Base-by-base conservation (phyloP, 2,329 filamentous ascomycete species). In the Colletotrichum godetiae region DNA sequence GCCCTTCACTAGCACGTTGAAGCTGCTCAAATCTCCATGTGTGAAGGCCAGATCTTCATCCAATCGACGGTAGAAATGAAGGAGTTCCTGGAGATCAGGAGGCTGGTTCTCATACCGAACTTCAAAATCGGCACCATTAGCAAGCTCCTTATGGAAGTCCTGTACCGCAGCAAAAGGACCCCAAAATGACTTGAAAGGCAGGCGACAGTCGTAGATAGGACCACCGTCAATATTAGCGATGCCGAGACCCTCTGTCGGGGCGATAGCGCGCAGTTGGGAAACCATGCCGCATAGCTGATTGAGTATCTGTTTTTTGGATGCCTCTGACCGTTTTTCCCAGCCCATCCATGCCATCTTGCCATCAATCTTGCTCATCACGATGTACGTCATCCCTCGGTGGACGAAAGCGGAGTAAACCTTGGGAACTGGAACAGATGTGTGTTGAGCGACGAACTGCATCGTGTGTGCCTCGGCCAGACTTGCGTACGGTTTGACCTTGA, bases 341-440 rank as follows among this genome's bases (percentile, higher is more conserved):
- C 68, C 63, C 19, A 22, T 11, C 7, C 42, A 56, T 29, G 71
- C 67, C 58, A 71, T 69, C 11, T 74, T 24, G 2, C 84, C 82
- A 4, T 78, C 62, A 33, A 85, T 80, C 55, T 79, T 67, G 37
- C 81, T 77, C 84, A 87, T 88, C 2, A 86, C 77, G 67, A 87
- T 85, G 73, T 86, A 87, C 0, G 81, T 76, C 13, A 72, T 67
- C 24, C 78, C 79, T 29, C 80, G 77, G 68, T 81, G 78, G 2
- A 76, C 64, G 71, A 86, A 87, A 13, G 84, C 80, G 73, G 78
- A 84, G 73, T 85, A 79, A 1, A 87, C 79, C 29, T 81, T 80
- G 1, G 86, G 86, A 1, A 87, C 83, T 5, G 84, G 85, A 31
- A 88, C 80, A 2, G 78, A 79, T 5, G 85, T 88, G 62, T 85